Evolutionary conservation across 345 rosid species (phyloP).

Genomic region (Isatis tinctoria): DNA sequence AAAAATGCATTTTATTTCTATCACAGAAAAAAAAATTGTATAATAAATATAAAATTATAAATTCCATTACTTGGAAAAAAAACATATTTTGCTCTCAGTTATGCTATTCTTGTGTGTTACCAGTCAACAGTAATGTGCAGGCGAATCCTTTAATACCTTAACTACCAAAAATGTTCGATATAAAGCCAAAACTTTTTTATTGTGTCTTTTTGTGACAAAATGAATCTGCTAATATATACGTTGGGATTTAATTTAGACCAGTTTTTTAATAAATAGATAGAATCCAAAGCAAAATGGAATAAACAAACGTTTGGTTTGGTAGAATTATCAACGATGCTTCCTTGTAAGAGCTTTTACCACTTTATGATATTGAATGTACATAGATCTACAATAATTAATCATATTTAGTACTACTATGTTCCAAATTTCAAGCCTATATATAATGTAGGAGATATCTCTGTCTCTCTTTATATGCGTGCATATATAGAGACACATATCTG

Average conservation of each 20-base stretch:
- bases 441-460: not conserved
- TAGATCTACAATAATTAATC: constrained; percentile 17
- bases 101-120: not conserved
- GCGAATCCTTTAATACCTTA: not conserved
- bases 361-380: constrained; percentile 1
- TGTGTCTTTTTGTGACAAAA: not conserved
- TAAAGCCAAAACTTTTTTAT: not conserved
- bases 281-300: constrained; percentile 2
- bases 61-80: not conserved
- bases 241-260: not conserved
- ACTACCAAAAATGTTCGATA: not conserved
- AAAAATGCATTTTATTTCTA: no score
- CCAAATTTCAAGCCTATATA: constrained; percentile 5
- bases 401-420: not conserved
- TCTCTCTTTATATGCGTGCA: constrained; percentile 1
- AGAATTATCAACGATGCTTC: constrained; percentile 1
- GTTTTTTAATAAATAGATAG: not conserved
- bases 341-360: not conserved
- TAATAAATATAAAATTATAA: no score
- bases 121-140: not conserved
- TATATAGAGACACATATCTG: not conserved
- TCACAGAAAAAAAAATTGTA: no score
- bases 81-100: not conserved
- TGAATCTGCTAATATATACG: not conserved
- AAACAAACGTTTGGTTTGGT: constrained; percentile 11